phyloP scores from a whole-genome alignment of 495 filamentous ascomycete genomes.

The Neurospora sp. region DNA sequence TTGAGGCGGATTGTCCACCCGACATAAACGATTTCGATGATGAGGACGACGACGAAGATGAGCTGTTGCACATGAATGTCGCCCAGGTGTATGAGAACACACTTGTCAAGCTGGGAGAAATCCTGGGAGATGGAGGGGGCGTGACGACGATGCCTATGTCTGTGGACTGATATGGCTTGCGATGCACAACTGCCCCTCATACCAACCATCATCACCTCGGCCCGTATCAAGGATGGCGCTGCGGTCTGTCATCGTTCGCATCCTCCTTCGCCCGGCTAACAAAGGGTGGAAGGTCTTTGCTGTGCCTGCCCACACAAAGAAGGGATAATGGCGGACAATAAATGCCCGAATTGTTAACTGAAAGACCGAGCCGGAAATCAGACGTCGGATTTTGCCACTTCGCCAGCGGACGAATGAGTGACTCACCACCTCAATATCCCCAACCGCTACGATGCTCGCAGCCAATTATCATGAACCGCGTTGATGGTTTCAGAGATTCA shows the following conservation, averaged over 20 bases:
- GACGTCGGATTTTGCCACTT: not conserved
- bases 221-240: too few relatives aligned
- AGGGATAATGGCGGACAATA: not conserved
- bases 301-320: not conserved
- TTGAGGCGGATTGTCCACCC: conserved; percentile 5
- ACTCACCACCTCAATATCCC: not conserved
- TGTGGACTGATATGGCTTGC: conserved; percentile 1
- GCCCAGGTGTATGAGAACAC: conserved; percentile 71
- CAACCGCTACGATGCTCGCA: not conserved
- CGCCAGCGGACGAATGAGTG: not conserved
- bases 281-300: not conserved
- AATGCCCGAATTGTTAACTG: not conserved
- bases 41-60: conserved; percentile 34
- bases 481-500: not conserved
- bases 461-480: not conserved
- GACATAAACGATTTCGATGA: conserved; percentile 9
- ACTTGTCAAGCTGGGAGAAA: conserved; percentile 58
- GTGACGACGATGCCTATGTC: conserved; percentile 8
- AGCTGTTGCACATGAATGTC: conserved; percentile 50
- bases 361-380: not conserved
- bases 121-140: conserved; percentile 29
- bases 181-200: too few relatives aligned
- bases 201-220: too few relatives aligned
- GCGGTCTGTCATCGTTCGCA: too few relatives aligned
- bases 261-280: too few relatives aligned